A percentile compares a stretch with the other conserved stretches of the same genome.
Conservation (phyloP, 2,329 filamentous ascomycete species). For the Alternaria gaisen region DNA sequence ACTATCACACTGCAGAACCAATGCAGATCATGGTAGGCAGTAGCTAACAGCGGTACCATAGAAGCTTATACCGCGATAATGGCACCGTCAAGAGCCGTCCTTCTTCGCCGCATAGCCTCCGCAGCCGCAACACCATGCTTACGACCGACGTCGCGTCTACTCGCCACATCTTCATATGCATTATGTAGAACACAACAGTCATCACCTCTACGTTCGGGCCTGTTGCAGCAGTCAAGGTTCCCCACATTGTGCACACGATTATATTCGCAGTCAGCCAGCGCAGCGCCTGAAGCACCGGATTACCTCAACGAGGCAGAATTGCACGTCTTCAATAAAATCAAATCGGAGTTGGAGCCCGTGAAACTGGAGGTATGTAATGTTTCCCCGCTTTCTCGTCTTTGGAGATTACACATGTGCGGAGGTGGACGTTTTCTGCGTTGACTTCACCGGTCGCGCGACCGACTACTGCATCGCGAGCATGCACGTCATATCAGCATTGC, state of each 20-base stretch:
- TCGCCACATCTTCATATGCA: slow-evolving; percentile 25
- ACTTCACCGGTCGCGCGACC: slow-evolving; percentile 22
- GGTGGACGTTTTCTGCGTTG: slow-evolving; percentile 11
- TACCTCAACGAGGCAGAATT: slow-evolving; percentile 58
- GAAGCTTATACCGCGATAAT: slow-evolving; percentile 29
- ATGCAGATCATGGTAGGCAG: slow-evolving; percentile 18
- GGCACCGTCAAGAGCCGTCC: slow-evolving; percentile 48
- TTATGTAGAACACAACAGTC: slow-evolving; percentile 9
- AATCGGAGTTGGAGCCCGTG: slow-evolving; percentile 52
- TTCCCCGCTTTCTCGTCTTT: slow-evolving; percentile 11
- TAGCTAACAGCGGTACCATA: slow-evolving; percentile 11
- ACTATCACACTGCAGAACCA: background rate
- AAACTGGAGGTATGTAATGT: slow-evolving; percentile 56
- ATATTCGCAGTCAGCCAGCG: slow-evolving; percentile 38
- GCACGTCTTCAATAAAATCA: slow-evolving; percentile 59
- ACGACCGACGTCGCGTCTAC: slow-evolving; percentile 31
- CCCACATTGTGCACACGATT: slow-evolving; percentile 21
- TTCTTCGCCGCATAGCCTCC: slow-evolving; percentile 27
- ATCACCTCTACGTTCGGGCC: slow-evolving; percentile 18
- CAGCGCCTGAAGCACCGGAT: slow-evolving; percentile 53
- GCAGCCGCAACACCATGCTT: slow-evolving; percentile 26
- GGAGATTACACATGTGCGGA: slow-evolving; percentile 13
- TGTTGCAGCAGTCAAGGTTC: slow-evolving; percentile 10
- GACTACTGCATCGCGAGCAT: slow-evolving; percentile 19
- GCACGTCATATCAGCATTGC: slow-evolving; percentile 19